Evolutionary conservation across 106 monocot genomes (phyloP), one percentile per base, ranked within the genome.

Genomic region (Hemerocallis citrina): DNA sequence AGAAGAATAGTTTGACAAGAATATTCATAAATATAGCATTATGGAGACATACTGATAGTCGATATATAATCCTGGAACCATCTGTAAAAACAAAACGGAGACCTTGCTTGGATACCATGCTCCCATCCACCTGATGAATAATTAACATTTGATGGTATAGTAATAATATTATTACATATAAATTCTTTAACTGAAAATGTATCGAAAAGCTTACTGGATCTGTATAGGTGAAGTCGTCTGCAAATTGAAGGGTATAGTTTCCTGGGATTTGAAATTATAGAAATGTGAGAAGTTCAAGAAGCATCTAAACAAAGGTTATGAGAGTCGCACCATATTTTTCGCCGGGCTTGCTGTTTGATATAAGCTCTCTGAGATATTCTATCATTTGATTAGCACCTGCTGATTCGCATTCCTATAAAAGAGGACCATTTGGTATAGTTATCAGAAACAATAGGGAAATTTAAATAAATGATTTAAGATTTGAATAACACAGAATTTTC

Each of bases 11-110:
- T n/a, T n/a, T n/a, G n/a, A n/a, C n/a, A n/a, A n/a, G n/a, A 25
- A 15, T 50, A 50, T 50, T 11, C 13, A 27, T 22, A 50, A 50
- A 22, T 11, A 50, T 50, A 23, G 28, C 8, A 27, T 12, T 24
- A 17, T 15, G 40, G 19, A 42, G 28, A 9, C 50, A 13, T 37
- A 37, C 35, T 50, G 98, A 98, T 55, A 98, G 62, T 21, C 91
- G 86, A 55, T 79, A 98, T 52, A 98, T 88, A 44, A 98, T 85
- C 69, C 91, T 87, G 35, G 98, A 98, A 31, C 98, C 98, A 63
- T 98, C 92, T 21, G 77, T 79, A 47, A 98, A 98, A 37, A 98
- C 85, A 71, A 92, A 88, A 16, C 98, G 81, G 40, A 91, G 76
- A 13, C 98, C 98, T 78, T 98, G 91, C 54, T 92, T 91, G 0